Evolutionary conservation across 2,329 filamentous ascomycete genomes (phyloP).

Genomic region (Penicillium sp.): DNA sequence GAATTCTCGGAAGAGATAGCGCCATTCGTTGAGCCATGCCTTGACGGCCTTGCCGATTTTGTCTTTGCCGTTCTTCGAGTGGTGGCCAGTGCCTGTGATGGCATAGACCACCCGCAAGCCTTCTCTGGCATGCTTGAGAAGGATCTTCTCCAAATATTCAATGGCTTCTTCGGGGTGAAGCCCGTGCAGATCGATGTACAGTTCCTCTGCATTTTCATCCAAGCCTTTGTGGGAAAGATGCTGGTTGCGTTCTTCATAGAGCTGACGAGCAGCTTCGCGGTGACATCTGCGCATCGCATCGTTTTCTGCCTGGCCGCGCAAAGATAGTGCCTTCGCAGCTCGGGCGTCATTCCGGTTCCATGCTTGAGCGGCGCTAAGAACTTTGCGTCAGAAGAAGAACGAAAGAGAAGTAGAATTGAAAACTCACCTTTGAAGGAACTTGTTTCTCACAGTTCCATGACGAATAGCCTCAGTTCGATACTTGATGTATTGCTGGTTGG

Average conservation of each 20-base stretch:
- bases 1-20: slow-evolving; percentile 94
- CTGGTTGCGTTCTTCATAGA: slow-evolving; percentile 93
- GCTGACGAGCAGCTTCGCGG: slow-evolving; percentile 83
- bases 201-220: slow-evolving; percentile 61
- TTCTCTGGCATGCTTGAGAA: slow-evolving; percentile 76
- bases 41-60: slow-evolving; percentile 95
- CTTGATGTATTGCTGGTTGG: slow-evolving; percentile 93
- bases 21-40: slow-evolving; percentile 90
- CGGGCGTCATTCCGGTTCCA: slow-evolving; percentile 98
- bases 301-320: slow-evolving; percentile 94
- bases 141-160: slow-evolving; percentile 84
- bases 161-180: slow-evolving; percentile 97
- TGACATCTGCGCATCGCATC: slow-evolving; percentile 97
- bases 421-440: slow-evolving; percentile 86
- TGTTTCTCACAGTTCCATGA: slow-evolving; percentile 93
- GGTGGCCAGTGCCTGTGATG: slow-evolving; percentile 94
- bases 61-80: slow-evolving; percentile 98
- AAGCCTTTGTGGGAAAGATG: slow-evolving; percentile 50
- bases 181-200: slow-evolving; percentile 96
- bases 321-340: slow-evolving; percentile 89
- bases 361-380: slow-evolving; percentile 80
- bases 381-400: background rate
- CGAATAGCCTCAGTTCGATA: slow-evolving; percentile 95
- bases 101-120: slow-evolving; percentile 78
- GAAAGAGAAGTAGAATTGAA: background rate